These are phyloP conservation scores for Rhizophagus sp. DNA, from an alignment of 192 early-diverging fungal species.

Conservation along the genomic window DNA sequence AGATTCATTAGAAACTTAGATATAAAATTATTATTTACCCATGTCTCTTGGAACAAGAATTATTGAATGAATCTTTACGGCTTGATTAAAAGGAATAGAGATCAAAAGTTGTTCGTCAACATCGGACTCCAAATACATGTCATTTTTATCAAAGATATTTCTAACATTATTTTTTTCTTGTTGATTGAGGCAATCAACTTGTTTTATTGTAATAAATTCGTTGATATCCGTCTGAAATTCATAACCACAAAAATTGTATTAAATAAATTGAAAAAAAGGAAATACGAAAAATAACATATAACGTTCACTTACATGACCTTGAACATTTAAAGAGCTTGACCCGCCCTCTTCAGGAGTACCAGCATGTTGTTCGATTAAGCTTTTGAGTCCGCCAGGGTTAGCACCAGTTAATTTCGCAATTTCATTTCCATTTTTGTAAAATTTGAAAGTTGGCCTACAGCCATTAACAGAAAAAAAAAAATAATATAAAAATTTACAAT, in stretches of 20 bases:
- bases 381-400: constrained; percentile 68
- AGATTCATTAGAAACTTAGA: background rate
- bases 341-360: constrained; percentile 42
- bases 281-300: background rate
- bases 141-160: constrained; percentile 75
- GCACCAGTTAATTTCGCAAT: constrained; percentile 83
- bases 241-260: background rate
- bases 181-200: constrained; percentile 87
- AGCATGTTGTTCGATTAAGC: constrained; percentile 65
- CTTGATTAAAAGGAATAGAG: constrained; percentile 85
- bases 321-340: constrained; percentile 44
- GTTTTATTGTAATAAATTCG: constrained; percentile 62
- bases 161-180: constrained; percentile 70
- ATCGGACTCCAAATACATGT: constrained; percentile 81
- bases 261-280: background rate
- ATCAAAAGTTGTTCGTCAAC: constrained; percentile 95
- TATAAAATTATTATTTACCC: constrained; percentile 20
- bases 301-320: constrained; percentile 43
- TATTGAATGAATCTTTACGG: constrained; percentile 71
- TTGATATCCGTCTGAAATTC: constrained; percentile 58
- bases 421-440: constrained; percentile 75
- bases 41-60: constrained; percentile 55
- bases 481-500: no score
- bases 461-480: no score
- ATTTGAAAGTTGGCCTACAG: constrained; percentile 84